These are phyloP conservation scores for Xylaria polymorpha DNA, from an alignment of 2,329 filamentous ascomycete species.

Conservation along the genomic window DNA sequence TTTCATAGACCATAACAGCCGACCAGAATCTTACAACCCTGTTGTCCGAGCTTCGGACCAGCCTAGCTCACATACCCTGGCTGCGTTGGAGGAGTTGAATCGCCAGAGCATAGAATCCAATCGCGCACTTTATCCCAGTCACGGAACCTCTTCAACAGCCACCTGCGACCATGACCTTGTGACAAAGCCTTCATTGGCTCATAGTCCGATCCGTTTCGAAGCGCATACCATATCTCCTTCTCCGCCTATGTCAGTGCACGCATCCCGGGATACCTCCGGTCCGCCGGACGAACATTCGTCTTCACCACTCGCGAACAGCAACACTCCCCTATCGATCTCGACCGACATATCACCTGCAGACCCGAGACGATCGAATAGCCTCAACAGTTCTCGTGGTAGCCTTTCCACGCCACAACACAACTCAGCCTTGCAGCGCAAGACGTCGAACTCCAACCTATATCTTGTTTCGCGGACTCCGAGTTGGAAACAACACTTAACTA, in stretches of 20 bases:
- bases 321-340: constrained; percentile 53
- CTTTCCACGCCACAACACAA: constrained; percentile 50
- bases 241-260: constrained; percentile 46
- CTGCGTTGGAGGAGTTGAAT: constrained; percentile 45
- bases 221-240: constrained; percentile 56
- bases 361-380: constrained; percentile 51
- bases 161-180: constrained; percentile 28
- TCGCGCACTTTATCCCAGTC: constrained; percentile 34
- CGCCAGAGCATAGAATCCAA: constrained; percentile 46
- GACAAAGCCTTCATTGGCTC: constrained; percentile 38
- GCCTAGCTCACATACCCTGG: constrained; percentile 40
- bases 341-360: constrained; percentile 51
- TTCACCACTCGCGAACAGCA: constrained; percentile 37
- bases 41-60: constrained; percentile 32
- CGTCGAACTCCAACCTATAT: constrained; percentile 59
- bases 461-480: constrained; percentile 70
- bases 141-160: constrained; percentile 32
- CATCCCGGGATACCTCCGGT: constrained; percentile 36
- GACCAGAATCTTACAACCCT: constrained; percentile 35
- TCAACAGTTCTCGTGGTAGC: constrained; percentile 51
- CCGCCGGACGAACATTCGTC: constrained; percentile 40
- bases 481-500: constrained; percentile 66
- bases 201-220: constrained; percentile 51
- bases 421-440: constrained; percentile 53
- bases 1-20: constrained; percentile 42